phyloP scores from a whole-genome alignment of 1,139 yeast species.

The Sugiyamaella castrensis region DNA sequence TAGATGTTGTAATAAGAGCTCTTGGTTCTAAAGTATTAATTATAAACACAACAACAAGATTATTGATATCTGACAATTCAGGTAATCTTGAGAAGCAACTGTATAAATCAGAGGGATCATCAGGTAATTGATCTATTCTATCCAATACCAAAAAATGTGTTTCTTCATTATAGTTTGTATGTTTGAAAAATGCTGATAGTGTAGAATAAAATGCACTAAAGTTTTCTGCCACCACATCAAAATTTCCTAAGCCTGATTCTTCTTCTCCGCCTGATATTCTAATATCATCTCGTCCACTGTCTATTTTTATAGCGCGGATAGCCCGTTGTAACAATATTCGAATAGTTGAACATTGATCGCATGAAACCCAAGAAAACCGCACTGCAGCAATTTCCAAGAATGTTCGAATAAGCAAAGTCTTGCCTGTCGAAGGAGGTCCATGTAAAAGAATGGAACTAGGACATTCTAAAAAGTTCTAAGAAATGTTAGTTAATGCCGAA shows the following conservation, averaged over 20 bases:
- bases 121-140: conserved; percentile 55
- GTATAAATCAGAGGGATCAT: conserved; percentile 45
- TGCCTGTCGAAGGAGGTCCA: conserved; percentile 38
- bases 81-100: conserved; percentile 48
- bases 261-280: not conserved
- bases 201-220: conserved; percentile 47
- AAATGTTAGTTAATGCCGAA: no score
- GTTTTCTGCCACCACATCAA: conserved; percentile 43
- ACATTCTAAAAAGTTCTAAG: conserved; percentile 20
- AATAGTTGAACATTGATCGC: conserved; percentile 38
- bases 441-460: conserved; percentile 34
- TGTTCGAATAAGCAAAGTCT: conserved; percentile 27
- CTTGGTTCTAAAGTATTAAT: conserved; percentile 47
- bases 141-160: conserved; percentile 57
- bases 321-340: conserved; percentile 39
- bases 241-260: conserved; percentile 7
- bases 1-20: conserved; percentile 43
- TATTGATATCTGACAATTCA: conserved; percentile 38
- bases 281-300: conserved; percentile 17
- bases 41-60: conserved; percentile 39
- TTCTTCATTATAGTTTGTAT: conserved; percentile 36
- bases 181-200: conserved; percentile 42
- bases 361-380: conserved; percentile 31
- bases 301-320: conserved; percentile 29
- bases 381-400: conserved; percentile 21